Conservation (phyloP, 306 rosid genomes). For the Glycine tomentella region DNA sequence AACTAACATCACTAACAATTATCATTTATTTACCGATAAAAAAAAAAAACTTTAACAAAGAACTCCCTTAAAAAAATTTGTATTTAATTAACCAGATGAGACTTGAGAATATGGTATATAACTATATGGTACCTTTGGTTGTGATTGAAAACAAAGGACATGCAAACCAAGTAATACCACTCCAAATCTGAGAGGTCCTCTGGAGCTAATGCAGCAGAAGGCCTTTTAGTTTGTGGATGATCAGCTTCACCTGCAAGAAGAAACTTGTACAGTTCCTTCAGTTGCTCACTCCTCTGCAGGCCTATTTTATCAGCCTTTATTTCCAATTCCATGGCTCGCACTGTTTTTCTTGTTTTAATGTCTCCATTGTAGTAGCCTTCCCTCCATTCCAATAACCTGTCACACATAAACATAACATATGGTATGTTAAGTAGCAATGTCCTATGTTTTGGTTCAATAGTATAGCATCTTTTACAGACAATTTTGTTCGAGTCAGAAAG, state of each 20-base stretch:
- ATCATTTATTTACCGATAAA: too few relatives aligned
- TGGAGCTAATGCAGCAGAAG: conserved; percentile 75
- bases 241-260: conserved; percentile 70
- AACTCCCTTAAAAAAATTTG: background rate
- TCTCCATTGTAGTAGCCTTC: conserved; percentile 91
- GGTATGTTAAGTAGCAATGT: background rate
- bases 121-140: conserved; percentile 63
- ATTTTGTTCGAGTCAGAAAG: background rate
- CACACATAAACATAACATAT: conserved; percentile 39
- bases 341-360: conserved; percentile 81
- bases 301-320: conserved; percentile 64
- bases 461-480: background rate
- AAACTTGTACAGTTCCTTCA: conserved; percentile 77
- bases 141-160: conserved; percentile 76
- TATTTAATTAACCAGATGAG: too few relatives aligned
- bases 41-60: background rate
- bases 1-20: too few relatives aligned
- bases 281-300: conserved; percentile 77
- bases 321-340: conserved; percentile 67
- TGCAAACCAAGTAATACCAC: conserved; percentile 96
- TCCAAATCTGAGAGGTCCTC: conserved; percentile 91
- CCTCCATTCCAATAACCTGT: conserved; percentile 80
- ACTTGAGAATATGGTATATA: background rate
- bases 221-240: conserved; percentile 61
- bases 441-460: background rate